Evolutionary conservation across 441 rosid species (phyloP).

Genomic region (Hura crepitans): DNA sequence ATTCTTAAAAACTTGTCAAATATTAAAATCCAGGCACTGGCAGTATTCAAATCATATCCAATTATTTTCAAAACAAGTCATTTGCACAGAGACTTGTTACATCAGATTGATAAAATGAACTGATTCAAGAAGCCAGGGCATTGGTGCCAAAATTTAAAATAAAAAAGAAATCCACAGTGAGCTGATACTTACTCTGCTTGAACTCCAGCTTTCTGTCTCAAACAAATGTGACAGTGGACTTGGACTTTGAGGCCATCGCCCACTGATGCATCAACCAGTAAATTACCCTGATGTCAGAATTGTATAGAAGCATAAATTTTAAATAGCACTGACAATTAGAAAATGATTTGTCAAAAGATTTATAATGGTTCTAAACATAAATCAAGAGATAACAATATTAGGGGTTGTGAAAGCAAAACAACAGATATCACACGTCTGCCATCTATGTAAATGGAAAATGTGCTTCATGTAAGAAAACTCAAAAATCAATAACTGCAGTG

Average conservation of each 20-base stretch:
- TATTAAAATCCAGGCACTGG: neutral
- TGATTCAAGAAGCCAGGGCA: neutral
- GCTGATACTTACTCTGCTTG: conserved; percentile 59
- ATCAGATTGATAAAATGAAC: neutral
- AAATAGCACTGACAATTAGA: conserved; percentile 30
- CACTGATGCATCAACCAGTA: conserved; percentile 94
- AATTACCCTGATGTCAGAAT: conserved; percentile 82
- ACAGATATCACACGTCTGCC: neutral
- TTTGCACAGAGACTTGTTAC: neutral
- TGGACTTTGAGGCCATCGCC: conserved; percentile 72
- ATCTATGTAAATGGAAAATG: neutral
- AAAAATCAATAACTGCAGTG: neutral
- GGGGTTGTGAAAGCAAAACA: neutral
- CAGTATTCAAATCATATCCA: neutral
- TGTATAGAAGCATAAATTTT: conserved; percentile 45
- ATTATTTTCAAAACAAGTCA: neutral
- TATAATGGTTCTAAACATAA: conserved; percentile 12
- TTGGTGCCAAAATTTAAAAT: neutral
- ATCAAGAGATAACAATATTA: conserved; percentile 10
- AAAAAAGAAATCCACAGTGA: neutral
- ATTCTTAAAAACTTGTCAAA: neutral
- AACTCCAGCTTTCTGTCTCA: conserved; percentile 74
- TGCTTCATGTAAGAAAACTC: neutral
- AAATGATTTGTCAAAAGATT: conserved; percentile 18
- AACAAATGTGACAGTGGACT: conserved; percentile 55